phyloP scores from a whole-genome alignment of 2,329 filamentous ascomycete species.

The Fusarium scirpi region DNA sequence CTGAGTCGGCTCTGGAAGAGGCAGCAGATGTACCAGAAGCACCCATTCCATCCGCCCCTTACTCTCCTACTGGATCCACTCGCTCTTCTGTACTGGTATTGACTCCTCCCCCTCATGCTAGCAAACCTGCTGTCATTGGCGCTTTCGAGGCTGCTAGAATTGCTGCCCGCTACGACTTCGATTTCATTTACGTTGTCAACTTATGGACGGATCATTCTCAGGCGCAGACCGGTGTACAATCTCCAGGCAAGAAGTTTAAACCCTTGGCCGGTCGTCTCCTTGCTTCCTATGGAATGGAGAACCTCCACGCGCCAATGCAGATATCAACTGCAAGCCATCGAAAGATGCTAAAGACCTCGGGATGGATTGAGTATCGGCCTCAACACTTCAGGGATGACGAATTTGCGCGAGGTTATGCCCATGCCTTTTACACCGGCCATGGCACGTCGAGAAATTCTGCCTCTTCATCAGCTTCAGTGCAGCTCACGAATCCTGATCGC shows the following conservation, averaged over 20 bases:
- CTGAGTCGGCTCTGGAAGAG: slow-evolving; percentile 55
- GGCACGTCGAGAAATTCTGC: slow-evolving; percentile 47
- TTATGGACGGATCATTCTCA: slow-evolving; percentile 61
- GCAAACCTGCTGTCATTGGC: slow-evolving; percentile 59
- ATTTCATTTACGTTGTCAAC: slow-evolving; percentile 69
- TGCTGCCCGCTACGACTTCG: slow-evolving; percentile 67
- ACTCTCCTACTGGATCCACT: slow-evolving; percentile 41
- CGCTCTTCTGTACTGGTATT: slow-evolving; percentile 56
- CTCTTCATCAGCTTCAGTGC: slow-evolving; percentile 42
- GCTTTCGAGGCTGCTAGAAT: slow-evolving; percentile 68
- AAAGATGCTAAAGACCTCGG: slow-evolving; percentile 61
- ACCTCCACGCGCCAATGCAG: slow-evolving; percentile 64
- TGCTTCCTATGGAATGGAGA: slow-evolving; percentile 66
- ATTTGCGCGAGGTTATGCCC: slow-evolving; percentile 65
- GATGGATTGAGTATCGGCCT: slow-evolving; percentile 66
- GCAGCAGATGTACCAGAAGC: slow-evolving; percentile 20
- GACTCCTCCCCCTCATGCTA: slow-evolving; percentile 59
- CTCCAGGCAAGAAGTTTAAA: slow-evolving; percentile 20
- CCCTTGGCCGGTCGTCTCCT: slow-evolving; percentile 63
- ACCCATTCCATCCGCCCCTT: slow-evolving; percentile 34
- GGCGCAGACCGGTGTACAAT: slow-evolving; percentile 5
- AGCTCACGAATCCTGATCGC: slow-evolving; percentile 55
- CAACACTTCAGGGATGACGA: slow-evolving; percentile 57
- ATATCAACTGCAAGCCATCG: slow-evolving; percentile 63
- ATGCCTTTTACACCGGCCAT: slow-evolving; percentile 63